A percentile compares a stretch with the other conserved stretches of the same genome.
phyloP scores from a whole-genome alignment of 352 stramenopile species.

The Thraustochytrium striatum region DNA sequence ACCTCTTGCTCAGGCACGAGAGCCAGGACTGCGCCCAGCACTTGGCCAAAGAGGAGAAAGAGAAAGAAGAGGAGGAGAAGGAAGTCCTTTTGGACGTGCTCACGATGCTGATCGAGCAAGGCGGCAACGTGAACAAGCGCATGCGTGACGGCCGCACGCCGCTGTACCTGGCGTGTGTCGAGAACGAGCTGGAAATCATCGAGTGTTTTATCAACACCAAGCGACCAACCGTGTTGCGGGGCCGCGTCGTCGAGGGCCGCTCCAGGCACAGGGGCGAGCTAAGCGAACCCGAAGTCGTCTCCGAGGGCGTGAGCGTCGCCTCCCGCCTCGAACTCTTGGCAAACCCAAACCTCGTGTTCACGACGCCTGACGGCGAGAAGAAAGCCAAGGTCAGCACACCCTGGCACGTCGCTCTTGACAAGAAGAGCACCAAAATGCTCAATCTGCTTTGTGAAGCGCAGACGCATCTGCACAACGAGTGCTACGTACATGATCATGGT shows the following conservation, averaged over 20 bases:
- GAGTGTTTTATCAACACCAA: background rate
- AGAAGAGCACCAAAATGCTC: constrained; percentile 11
- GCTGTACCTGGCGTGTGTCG: constrained; percentile 7
- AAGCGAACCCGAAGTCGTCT: background rate
- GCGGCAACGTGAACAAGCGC: background rate
- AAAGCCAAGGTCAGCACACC: background rate
- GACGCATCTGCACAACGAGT: background rate
- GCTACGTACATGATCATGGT: background rate
- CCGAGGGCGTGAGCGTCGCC: background rate
- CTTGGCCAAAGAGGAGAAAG: background rate
- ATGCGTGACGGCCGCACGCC: background rate
- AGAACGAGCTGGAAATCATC: constrained; percentile 10
- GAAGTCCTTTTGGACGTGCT: background rate
- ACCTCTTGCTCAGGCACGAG: background rate
- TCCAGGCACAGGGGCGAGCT: background rate
- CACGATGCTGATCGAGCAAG: background rate
- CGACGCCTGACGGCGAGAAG: background rate
- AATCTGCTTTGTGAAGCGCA: background rate
- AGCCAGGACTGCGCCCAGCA: background rate
- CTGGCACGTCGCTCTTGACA: constrained; percentile 19
- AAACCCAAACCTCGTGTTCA: background rate
- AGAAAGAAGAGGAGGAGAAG: background rate
- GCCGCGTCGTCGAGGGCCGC: background rate
- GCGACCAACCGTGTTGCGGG: background rate
- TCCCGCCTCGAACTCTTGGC: background rate